Evolutionary conservation across 139 green algal species (phyloP), one percentile per base, ranked within the genome.

Genomic region (Diplosphaera chodatii): DNA sequence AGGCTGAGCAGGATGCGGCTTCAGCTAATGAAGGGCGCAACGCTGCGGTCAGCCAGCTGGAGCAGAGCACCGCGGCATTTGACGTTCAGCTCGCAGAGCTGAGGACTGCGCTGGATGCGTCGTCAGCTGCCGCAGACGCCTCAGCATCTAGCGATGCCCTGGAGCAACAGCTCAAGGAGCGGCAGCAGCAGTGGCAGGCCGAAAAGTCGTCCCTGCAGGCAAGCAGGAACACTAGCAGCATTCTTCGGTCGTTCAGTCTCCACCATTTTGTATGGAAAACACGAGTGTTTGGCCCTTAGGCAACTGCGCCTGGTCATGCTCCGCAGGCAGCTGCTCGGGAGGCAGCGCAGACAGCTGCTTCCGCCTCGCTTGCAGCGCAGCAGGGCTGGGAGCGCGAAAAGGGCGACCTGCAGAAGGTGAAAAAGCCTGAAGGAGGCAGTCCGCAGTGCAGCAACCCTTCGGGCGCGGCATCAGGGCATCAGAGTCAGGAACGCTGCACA

Each of bases 121-220:
- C n/a, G 55, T 59, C 23, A 23, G 10, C n/a, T 64, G 66, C 55
- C 40, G 72, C 41, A 65, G 59, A 32, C 59, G 32, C 27, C 59
- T 65, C 59, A 6, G 59, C 55, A 22, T 63, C 21, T 16, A n/a
- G 4, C 4, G 22, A n/a, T 28, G 55, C 4, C 59, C 4, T 10
- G 3, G 4, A 31, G 15, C 8, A 55, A 18, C 55, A 32, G 55
- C 32, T 67, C 2, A 28, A 32, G 27, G 40, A 33, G 48, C 40
- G 71, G 64, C 63, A 71, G 64, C 59, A 29, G 69, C 13, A 63
- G 59, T 48, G 13, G 31, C 18, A 68, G 64, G 31, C 64, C 8
- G 16, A 40, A 25, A 27, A 68, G 64, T 3, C 21, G 3, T 1
- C 21, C 13, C 18, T 25, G 48, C 16, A 48, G 37, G 37, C 13